These are phyloP conservation scores for Hirschfeldia incana DNA, from an alignment of 345 rosid genomes.

Conservation along the genomic window DNA sequence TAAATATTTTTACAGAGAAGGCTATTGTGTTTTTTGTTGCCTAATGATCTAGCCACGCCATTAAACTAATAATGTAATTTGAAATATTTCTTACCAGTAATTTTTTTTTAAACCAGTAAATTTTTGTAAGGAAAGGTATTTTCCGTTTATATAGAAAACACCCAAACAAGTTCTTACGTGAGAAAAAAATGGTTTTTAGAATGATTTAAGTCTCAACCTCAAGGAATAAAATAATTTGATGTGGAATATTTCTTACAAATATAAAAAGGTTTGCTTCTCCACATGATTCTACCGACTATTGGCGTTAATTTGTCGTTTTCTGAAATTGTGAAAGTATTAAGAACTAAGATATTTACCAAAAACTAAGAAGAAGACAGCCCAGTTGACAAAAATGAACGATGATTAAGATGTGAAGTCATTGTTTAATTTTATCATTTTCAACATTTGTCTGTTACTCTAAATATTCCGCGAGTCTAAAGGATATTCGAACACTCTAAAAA, in stretches of 20 bases:
- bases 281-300: conserved; percentile 36
- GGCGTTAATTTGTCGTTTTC: conserved; percentile 19
- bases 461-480: background rate
- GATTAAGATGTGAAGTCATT: conserved; percentile 3
- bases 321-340: conserved; percentile 12
- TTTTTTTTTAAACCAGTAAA: background rate
- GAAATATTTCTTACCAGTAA: background rate
- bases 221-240: background rate
- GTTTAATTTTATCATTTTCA: background rate
- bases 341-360: background rate
- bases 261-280: conserved; percentile 30
- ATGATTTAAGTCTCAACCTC: background rate
- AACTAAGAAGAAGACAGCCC: background rate
- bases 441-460: background rate
- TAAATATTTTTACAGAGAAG: background rate
- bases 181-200: background rate
- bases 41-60: background rate
- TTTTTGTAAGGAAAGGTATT: background rate
- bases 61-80: background rate
- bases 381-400: conserved; percentile 1
- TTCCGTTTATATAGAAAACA: background rate
- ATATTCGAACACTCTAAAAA: background rate
- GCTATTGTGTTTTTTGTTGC: background rate
- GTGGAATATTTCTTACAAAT: background rate
- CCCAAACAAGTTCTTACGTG: background rate